Evolutionary conservation across 495 filamentous ascomycete genomes (phyloP), one percentile per base, ranked within the genome.

Genomic region (Aspergillus baeticus): DNA sequence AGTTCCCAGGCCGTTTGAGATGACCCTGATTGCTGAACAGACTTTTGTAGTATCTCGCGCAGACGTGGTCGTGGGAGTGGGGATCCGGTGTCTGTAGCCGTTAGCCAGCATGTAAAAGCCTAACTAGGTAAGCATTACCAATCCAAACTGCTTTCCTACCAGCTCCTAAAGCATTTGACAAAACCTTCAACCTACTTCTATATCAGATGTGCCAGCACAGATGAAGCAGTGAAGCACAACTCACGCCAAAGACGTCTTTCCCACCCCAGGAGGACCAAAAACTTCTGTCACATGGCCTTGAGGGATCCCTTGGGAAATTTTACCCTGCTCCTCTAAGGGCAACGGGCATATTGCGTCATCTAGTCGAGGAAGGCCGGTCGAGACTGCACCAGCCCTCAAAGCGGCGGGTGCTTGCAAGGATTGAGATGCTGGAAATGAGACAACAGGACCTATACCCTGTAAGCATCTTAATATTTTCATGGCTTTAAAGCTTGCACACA

Each of bases 401-500:
- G 73, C 71, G 23, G 81, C 79, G 10, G 86, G 77, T 17, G 86
- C 79, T 48, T 87, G 81, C 36, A 96, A 73, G 8, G 90, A 91
- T 69, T 95, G 84, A 0, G 92, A 91, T 38, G 92, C 92, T 2
- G 93, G 92, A 17, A 96, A 80, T 1, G 94, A 92, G n/a, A 89
- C 83, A 29, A 98, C 77, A 6, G 90, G 87, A 29, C 50, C 76
- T 77, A 46, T 5, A 43, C 11, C 22, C 7, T 44, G 45, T 57
- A n/a, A n/a, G n/a, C n/a, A n/a, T n/a, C n/a, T n/a, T n/a, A n/a
- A n/a, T n/a, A n/a, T n/a, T n/a, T n/a, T n/a, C n/a, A n/a, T n/a
- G n/a, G n/a, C n/a, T n/a, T n/a, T n/a, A n/a, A n/a, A n/a, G n/a
- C n/a, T n/a, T n/a, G n/a, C n/a, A n/a, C n/a, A n/a, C n/a, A n/a